Conservation (phyloP, 495 filamentous ascomycete species). For the Friedmanniomyces endolithicus region DNA sequence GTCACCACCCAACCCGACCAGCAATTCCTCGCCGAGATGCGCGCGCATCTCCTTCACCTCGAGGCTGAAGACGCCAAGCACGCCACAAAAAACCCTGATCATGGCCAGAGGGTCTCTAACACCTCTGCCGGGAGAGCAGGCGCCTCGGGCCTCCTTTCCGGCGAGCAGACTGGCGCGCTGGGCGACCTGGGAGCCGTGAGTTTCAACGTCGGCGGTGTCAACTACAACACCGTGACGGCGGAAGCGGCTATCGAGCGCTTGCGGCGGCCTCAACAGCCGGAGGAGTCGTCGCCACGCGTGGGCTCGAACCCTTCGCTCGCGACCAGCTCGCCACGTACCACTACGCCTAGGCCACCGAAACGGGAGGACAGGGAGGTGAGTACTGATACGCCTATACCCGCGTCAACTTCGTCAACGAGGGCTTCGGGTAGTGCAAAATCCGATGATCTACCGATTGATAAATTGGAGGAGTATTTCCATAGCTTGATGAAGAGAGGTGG, state of each 20-base stretch:
- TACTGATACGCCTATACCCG: neutral
- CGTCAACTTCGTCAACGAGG: neutral
- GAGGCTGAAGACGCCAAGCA: constrained; percentile 15
- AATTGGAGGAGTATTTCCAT: constrained; percentile 19
- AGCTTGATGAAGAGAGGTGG: constrained; percentile 16
- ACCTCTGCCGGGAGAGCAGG: neutral
- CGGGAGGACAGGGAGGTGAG: constrained; percentile 2
- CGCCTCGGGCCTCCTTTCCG: constrained; percentile 10
- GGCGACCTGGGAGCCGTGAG: constrained; percentile 11
- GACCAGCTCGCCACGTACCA: neutral
- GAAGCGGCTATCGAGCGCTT: constrained; percentile 17
- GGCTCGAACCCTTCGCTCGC: neutral
- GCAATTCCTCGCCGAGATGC: constrained; percentile 17
- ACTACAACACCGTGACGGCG: constrained; percentile 14
- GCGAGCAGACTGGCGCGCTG: constrained; percentile 15
- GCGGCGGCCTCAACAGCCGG: constrained; percentile 2
- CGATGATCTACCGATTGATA: constrained; percentile 6
- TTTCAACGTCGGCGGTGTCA: constrained; percentile 20
- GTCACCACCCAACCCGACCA: constrained; percentile 15
- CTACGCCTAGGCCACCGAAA: constrained; percentile 9
- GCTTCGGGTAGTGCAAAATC: neutral
- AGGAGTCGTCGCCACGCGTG: neutral
- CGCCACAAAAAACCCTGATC: neutral
- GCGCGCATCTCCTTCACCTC: constrained; percentile 8
- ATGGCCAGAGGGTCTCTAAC: neutral